phyloP scores from a whole-genome alignment of 2,329 filamentous ascomycete species.

The Claviceps sp. region DNA sequence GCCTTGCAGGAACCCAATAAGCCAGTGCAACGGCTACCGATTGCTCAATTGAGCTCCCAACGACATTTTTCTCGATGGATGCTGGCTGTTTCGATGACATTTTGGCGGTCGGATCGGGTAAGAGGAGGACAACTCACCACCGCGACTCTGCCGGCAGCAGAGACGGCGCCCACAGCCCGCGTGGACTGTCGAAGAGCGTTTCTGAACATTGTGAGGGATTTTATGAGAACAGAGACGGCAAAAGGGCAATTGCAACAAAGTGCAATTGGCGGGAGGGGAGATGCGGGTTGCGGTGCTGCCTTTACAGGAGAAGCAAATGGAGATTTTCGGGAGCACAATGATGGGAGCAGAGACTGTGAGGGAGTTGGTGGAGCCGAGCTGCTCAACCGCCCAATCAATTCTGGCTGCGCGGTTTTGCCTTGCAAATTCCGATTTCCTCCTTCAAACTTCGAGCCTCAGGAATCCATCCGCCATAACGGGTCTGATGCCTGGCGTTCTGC shows the following conservation, averaged over 20 bases:
- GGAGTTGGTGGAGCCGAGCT: constrained; percentile 25
- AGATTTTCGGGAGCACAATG: constrained; percentile 30
- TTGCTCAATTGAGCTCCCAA: constrained; percentile 23
- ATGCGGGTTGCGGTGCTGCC: constrained; percentile 38
- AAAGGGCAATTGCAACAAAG: constrained; percentile 48
- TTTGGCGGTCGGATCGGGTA: constrained; percentile 26
- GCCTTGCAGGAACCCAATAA: not conserved
- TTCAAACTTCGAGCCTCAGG: constrained; percentile 9
- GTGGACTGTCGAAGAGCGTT: constrained; percentile 95
- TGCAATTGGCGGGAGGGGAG: constrained; percentile 52
- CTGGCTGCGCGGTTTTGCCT: constrained; percentile 23
- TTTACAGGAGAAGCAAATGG: constrained; percentile 30
- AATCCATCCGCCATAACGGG: constrained; percentile 1
- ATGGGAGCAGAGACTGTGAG: constrained; percentile 30
- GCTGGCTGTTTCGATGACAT: constrained; percentile 29
- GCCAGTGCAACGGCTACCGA: constrained; percentile 5
- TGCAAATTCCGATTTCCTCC: constrained; percentile 25
- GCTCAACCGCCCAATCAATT: constrained; percentile 21
- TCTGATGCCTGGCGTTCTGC: not conserved
- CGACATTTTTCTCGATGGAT: constrained; percentile 18
- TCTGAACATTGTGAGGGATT: constrained; percentile 72
- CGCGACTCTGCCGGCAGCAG: constrained; percentile 81
- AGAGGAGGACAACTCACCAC: constrained; percentile 62
- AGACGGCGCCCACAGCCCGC: constrained; percentile 87
- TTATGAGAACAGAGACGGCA: constrained; percentile 36